These are phyloP conservation scores for Pythium graminicola DNA, from an alignment of 352 stramenopile species.

Conservation along the genomic window DNA sequence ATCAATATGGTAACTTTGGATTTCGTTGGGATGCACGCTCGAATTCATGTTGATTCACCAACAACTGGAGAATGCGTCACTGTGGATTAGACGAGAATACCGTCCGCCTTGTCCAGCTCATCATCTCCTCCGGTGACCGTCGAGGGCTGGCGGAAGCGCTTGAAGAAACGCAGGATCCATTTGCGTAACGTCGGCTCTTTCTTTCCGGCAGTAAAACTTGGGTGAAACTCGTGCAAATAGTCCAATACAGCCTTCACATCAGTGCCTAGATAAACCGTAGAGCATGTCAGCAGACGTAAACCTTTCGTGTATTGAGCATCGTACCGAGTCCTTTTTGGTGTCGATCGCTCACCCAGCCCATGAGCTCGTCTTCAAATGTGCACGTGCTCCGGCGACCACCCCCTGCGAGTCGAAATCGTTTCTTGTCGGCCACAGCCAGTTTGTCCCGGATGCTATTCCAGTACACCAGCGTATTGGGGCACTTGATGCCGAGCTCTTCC, in stretches of 20 bases:
- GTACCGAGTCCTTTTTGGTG: conserved; percentile 54
- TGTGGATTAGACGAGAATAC: conserved; percentile 19
- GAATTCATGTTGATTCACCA: neutral
- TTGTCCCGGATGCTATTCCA: conserved; percentile 78
- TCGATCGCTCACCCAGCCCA: conserved; percentile 61
- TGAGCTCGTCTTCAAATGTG: conserved; percentile 67
- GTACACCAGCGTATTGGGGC: conserved; percentile 60
- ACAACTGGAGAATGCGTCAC: neutral
- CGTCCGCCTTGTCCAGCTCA: conserved; percentile 18
- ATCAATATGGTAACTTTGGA: no score
- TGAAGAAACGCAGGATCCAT: conserved; percentile 80
- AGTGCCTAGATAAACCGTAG: conserved; percentile 33
- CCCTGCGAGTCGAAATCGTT: conserved; percentile 60
- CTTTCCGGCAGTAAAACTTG: conserved; percentile 69
- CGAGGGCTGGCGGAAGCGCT: conserved; percentile 50
- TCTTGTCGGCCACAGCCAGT: conserved; percentile 60
- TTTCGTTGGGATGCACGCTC: no score
- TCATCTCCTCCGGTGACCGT: conserved; percentile 18
- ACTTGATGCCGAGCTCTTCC: conserved; percentile 61
- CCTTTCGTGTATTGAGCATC: no score
- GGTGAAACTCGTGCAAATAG: conserved; percentile 57
- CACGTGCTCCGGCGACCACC: conserved; percentile 61
- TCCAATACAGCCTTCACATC: conserved; percentile 63
- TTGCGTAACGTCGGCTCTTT: conserved; percentile 74
- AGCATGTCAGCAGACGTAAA: no score